phyloP scores from a whole-genome alignment of 2,329 filamentous ascomycete species.

The Coniella vitis region DNA sequence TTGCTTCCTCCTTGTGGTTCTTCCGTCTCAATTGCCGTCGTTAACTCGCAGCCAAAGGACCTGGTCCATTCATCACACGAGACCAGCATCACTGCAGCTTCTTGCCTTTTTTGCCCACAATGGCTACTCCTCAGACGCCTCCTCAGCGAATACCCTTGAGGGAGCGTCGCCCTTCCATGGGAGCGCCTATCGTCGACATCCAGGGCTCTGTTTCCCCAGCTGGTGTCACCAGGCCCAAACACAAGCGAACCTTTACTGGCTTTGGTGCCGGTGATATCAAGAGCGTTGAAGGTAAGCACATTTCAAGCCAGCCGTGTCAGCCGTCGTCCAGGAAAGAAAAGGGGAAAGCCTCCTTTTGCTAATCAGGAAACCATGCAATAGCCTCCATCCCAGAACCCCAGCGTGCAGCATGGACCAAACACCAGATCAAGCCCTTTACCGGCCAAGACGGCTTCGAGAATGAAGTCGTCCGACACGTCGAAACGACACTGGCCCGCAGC shows the following conservation, averaged over 20 bases:
- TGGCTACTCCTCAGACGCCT: constrained; percentile 23
- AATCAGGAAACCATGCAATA: constrained; percentile 23
- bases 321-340: too few species aligned
- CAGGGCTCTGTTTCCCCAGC: constrained; percentile 79
- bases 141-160: constrained; percentile 43
- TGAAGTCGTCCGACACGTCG: constrained; percentile 88
- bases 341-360: not conserved
- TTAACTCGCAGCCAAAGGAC: too few species aligned
- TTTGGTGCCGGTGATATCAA: constrained; percentile 91
- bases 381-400: constrained; percentile 81
- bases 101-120: not conserved
- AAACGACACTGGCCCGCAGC: constrained; percentile 90
- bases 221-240: constrained; percentile 82
- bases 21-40: too few species aligned
- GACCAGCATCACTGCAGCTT: too few species aligned
- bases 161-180: constrained; percentile 74
- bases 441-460: constrained; percentile 78
- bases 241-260: constrained; percentile 93
- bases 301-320: too few species aligned
- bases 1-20: too few species aligned
- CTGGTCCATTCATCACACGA: too few species aligned
- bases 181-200: constrained; percentile 80
- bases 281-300: constrained; percentile 70
- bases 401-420: constrained; percentile 69
- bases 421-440: constrained; percentile 61